Evolutionary conservation across 2,329 filamentous ascomycete species (phyloP).

Genomic region (Aspergillus quadricinctus): DNA sequence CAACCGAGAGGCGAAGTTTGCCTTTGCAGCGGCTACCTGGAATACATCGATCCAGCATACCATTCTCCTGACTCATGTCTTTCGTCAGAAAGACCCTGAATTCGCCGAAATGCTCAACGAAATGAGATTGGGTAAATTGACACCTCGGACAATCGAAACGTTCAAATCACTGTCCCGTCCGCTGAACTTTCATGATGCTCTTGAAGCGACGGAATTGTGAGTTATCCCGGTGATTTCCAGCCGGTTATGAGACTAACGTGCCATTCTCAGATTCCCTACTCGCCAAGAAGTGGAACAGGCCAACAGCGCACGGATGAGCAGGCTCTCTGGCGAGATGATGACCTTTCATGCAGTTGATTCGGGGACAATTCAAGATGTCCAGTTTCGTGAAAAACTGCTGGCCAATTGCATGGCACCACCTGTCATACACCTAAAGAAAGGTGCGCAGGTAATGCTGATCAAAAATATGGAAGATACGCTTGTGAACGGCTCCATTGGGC

Average conservation of each 20-base stretch:
- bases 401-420: slow-evolving; percentile 91
- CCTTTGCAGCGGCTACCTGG: slow-evolving; percentile 91
- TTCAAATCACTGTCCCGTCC: slow-evolving; percentile 72
- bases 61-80: slow-evolving; percentile 90
- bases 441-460: slow-evolving; percentile 98
- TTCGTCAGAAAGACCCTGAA: slow-evolving; percentile 84
- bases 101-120: slow-evolving; percentile 97
- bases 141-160: slow-evolving; percentile 66
- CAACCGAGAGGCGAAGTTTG: slow-evolving; percentile 73
- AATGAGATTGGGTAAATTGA: slow-evolving; percentile 85
- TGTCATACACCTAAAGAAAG: slow-evolving; percentile 74
- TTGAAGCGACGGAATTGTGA: slow-evolving; percentile 80
- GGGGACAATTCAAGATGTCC: slow-evolving; percentile 62
- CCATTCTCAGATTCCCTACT: slow-evolving; percentile 66
- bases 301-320: slow-evolving; percentile 69
- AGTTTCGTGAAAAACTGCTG: slow-evolving; percentile 70
- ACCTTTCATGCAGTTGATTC: slow-evolving; percentile 71
- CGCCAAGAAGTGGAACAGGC: slow-evolving; percentile 83
- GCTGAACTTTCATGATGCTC: slow-evolving; percentile 66
- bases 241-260: slow-evolving; percentile 18
- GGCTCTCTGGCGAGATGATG: slow-evolving; percentile 63
- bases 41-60: slow-evolving; percentile 89
- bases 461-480: slow-evolving; percentile 95
- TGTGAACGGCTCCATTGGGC: slow-evolving; percentile 91
- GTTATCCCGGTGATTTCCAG: slow-evolving; percentile 13